Evolutionary conservation across 1,284 basidiomycete genomes (phyloP).

Genomic region (Leccinum proximum): DNA sequence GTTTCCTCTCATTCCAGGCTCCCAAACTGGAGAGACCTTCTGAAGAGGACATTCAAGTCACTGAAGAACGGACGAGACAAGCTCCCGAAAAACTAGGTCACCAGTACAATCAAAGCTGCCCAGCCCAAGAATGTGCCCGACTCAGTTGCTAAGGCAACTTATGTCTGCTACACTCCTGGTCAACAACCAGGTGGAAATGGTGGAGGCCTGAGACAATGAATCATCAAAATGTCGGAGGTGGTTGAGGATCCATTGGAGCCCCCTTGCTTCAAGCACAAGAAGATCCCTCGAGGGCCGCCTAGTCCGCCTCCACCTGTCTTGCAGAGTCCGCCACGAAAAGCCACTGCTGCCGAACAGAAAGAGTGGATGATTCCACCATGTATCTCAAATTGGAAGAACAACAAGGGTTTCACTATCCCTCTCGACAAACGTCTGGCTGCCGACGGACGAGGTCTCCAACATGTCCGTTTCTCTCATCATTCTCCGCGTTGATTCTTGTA

Average conservation of each 20-base stretch:
- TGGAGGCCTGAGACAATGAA: conserved; percentile 82
- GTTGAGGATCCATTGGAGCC: conserved; percentile 98
- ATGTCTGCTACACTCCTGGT: conserved; percentile 96
- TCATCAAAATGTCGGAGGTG: conserved; percentile 98
- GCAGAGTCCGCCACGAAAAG: conserved; percentile 93
- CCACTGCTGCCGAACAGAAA: conserved; percentile 96
- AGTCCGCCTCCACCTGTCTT: conserved; percentile 98
- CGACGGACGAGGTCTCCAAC: conserved; percentile 95
- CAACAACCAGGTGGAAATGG: conserved; percentile 60
- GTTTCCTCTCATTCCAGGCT: too few relatives aligned
- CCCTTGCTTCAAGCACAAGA: conserved; percentile 96
- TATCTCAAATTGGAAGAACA: conserved; percentile 99
- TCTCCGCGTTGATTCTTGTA: background rate
- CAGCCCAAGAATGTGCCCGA: conserved; percentile 90
- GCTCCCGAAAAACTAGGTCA: conserved; percentile 92
- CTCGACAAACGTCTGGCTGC: conserved; percentile 98
- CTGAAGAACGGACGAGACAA: conserved; percentile 86
- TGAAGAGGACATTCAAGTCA: conserved; percentile 86
- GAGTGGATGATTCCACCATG: conserved; percentile 99
- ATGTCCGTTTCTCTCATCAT: conserved; percentile 57
- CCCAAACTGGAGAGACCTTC: conserved; percentile 80
- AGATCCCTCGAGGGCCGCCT: conserved; percentile 94
- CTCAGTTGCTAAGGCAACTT: conserved; percentile 75
- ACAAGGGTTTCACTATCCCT: conserved; percentile 99
- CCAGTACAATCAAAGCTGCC: conserved; percentile 95